phyloP scores from a whole-genome alignment of 768 basidiomycete species.

The Sporobolomyces pararoseus region DNA sequence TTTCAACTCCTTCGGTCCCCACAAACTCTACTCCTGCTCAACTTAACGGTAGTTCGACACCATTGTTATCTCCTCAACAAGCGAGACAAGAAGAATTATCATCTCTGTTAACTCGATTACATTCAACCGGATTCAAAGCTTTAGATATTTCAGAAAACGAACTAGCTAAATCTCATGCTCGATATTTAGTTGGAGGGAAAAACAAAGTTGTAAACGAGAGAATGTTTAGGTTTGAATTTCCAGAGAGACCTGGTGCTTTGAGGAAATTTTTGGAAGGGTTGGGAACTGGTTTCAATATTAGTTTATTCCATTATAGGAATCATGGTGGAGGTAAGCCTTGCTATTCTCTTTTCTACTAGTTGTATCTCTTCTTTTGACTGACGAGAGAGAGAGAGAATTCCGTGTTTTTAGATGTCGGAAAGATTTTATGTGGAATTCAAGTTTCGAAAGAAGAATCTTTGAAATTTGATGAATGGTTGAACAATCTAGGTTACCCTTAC shows the following conservation, averaged over 20 bases:
- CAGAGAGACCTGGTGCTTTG: constrained; percentile 86
- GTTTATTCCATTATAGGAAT: constrained; percentile 95
- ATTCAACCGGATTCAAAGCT: constrained; percentile 69
- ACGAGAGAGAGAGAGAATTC: neutral
- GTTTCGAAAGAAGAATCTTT: constrained; percentile 67
- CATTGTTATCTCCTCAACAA: constrained; percentile 46
- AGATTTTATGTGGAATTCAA: constrained; percentile 89
- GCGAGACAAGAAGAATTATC: constrained; percentile 49
- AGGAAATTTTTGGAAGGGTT: constrained; percentile 82
- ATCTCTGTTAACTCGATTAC: constrained; percentile 63
- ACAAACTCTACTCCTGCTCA: constrained; percentile 68
- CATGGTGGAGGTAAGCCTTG: constrained; percentile 78
- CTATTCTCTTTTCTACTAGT: constrained; percentile 12
- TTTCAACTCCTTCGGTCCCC: constrained; percentile 53
- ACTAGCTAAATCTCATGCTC: constrained; percentile 85
- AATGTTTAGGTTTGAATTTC: constrained; percentile 92
- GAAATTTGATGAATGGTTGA: constrained; percentile 70
- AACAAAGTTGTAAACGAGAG: constrained; percentile 74
- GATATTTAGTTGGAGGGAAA: constrained; percentile 91
- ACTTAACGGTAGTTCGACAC: constrained; percentile 29
- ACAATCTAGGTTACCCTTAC: constrained; percentile 75
- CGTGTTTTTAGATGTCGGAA: constrained; percentile 18
- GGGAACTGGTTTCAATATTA: constrained; percentile 84
- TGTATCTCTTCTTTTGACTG: neutral
- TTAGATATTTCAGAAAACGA: constrained; percentile 91